Base-by-base conservation (phyloP, 768 basidiomycete species). In the Leucocoprinus birnbaumii region DNA sequence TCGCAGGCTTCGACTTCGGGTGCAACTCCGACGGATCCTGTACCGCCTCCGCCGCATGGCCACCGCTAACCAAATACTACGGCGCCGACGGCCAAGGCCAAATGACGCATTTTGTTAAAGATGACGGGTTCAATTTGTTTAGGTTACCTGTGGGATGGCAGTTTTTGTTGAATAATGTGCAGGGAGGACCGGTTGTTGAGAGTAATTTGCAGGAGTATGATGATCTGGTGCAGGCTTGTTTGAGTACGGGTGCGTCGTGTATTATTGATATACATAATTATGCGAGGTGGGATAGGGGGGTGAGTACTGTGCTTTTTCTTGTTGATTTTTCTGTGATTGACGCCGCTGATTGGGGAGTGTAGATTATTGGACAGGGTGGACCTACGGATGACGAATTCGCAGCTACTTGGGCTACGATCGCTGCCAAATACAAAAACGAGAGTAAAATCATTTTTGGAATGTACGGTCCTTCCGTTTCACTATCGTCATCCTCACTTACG, bases 81-180 rank as follows among this genome's bases (percentile, higher is more conserved):
- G 76, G 78, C 25, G 54, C 62, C 25, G 77, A 80, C 51, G 79
- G 77, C 42, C 67, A 62, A 3, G 78, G 80, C n/a, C 84, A 86
- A 62, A 85, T 86, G 80, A 61, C 72, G 41, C 84, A 86, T 62
- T 86, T 86, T 57, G 74, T 77, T 48, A 63, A 73, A 0, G 67
- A 82, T 57, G 80, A 84, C 55, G 76, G 75, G 2, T 81, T 77
- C 71, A 82, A 81, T 52, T 68, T 73, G 6, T 82, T 85, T 73
- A 82, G 84, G 51, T 73, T 85, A 18, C 83, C 84, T 1, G 77
- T 82, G 4, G 78, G 75, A 22, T 85, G 84, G 83, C 84, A 85
- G 60, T 81, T 71, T 63, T 68, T 81, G 41, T 73, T 71, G 0
- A 66, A 71, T 58, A 60, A 69, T 56, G 64, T 71, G 19, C 59